Base-by-base conservation (phyloP, 768 basidiomycete genomes). In the Lactifluus hygrophoroides region DNA sequence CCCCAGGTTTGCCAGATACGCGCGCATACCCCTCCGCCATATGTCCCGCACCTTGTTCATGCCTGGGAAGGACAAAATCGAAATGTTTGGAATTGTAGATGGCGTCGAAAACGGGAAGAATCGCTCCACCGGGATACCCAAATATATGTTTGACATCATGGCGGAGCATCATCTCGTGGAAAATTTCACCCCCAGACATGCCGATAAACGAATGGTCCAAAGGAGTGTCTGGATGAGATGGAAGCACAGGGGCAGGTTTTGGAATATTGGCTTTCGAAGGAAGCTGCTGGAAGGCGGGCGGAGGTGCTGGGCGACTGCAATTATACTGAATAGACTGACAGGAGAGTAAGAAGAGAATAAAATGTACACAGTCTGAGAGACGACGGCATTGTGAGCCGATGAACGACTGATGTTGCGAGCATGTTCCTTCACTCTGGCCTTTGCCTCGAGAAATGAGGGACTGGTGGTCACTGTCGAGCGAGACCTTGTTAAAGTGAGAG, bases 151-250 rank as follows among this genome's bases (percentile, higher is more conserved):
- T 96, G 66, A 98, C 94, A 57, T 80, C 83, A 69, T 99, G 96
- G 46, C 95, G 81, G 61, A 94, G 85, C 91, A 99, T 95, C 95
- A 99, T 98, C 74, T 99, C 95, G 72, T 99, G 94, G 76, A 99
- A 96, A 69, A 99, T 97, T 72, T 97, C 82, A 27, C 95, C 95
- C 13, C 95, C 95, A 21, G 92, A 91, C 71, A 94, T 81, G 49
- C 95, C 96, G 55, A 98, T 80, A 68, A 99, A 98, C 8, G 88
- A 86, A 66, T 84, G 79, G 70, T 94, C 91, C 59, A 89, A 73
- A 40, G 77, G 77, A 21, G 75, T 73, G 62, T 75, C 76, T 1
- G 79, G 76, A 28, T 73, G 65, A 3, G 74, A 66, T 10, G 71
- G 69, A 35, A 71, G 62, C 25, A 70, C 53, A 37, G 74, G 69